phyloP scores from a whole-genome alignment of 2,329 filamentous ascomycete species.

The Penicillium italicum region DNA sequence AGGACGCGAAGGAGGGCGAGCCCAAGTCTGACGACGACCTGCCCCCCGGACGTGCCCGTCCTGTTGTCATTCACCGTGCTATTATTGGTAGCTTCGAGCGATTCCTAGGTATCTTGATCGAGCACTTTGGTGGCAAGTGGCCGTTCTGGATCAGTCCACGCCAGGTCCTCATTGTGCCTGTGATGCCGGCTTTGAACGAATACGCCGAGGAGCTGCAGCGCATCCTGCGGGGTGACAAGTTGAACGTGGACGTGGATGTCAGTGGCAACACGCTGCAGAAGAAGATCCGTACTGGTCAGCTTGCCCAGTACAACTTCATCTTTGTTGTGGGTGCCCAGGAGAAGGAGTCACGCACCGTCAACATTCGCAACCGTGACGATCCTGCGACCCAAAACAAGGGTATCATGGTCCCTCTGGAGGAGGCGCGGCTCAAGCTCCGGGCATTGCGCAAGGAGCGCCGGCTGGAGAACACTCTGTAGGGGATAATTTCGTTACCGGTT shows the following conservation, averaged over 20 bases:
- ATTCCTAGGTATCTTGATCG: constrained; percentile 50
- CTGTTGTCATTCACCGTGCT: constrained; percentile 51
- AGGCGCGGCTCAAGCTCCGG: constrained; percentile 53
- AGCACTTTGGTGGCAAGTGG: constrained; percentile 53
- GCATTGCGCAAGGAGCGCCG: constrained; percentile 46
- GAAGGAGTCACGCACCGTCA: constrained; percentile 56
- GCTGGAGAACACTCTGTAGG: constrained; percentile 41
- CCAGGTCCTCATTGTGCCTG: constrained; percentile 50
- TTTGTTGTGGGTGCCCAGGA: constrained; percentile 62
- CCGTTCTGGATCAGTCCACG: constrained; percentile 53
- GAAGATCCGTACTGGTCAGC: constrained; percentile 50
- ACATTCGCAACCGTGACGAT: constrained; percentile 63
- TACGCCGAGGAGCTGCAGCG: constrained; percentile 48
- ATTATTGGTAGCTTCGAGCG: constrained; percentile 52
- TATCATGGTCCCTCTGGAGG: constrained; percentile 58
- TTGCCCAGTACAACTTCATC: constrained; percentile 52
- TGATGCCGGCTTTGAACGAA: constrained; percentile 49
- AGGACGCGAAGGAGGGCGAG: constrained; percentile 46
- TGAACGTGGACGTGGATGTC: constrained; percentile 49
- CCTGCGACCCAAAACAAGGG: constrained; percentile 60
- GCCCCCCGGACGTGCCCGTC: constrained; percentile 45
- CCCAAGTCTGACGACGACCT: constrained; percentile 35
- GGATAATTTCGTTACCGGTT: constrained; percentile 5
- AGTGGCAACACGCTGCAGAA: constrained; percentile 51
- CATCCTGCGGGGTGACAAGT: constrained; percentile 44